Conservation (phyloP, 441 rosid species). For the Codiaeum variegatum region DNA sequence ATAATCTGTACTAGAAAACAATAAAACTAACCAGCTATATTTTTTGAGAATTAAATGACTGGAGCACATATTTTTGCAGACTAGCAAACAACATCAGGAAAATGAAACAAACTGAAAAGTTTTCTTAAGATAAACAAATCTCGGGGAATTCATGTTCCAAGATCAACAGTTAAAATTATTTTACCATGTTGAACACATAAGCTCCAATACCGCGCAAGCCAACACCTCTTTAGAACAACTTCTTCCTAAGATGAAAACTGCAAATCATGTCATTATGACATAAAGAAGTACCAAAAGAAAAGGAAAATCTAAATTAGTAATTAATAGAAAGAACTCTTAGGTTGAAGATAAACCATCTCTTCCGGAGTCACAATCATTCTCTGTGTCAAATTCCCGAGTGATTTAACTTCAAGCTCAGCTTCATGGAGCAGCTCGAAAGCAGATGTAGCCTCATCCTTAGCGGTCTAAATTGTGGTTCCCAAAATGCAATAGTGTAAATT, state of each 20-base stretch:
- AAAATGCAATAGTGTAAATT: slow-evolving; percentile 19
- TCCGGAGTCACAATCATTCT: slow-evolving; percentile 60
- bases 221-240: slow-evolving; percentile 90
- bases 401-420: slow-evolving; percentile 32
- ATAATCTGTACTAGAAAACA: not conserved
- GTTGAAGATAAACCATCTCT: slow-evolving; percentile 65
- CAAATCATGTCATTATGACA: slow-evolving; percentile 39
- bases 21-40: not conserved
- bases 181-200: slow-evolving; percentile 68
- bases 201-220: slow-evolving; percentile 95
- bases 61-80: not conserved
- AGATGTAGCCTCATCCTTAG: slow-evolving; percentile 67
- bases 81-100: not conserved
- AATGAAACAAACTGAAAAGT: not conserved
- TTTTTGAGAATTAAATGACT: not conserved
- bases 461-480: slow-evolving; percentile 40
- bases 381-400: slow-evolving; percentile 40
- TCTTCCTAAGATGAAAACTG: slow-evolving; percentile 73
- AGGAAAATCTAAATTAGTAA: not conserved
- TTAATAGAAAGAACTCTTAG: not conserved
- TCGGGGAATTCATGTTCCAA: not conserved
- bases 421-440: slow-evolving; percentile 47
- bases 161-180: slow-evolving; percentile 4
- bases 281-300: slow-evolving; percentile 21
- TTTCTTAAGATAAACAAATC: not conserved